phyloP scores from a whole-genome alignment of 192 early-diverging fungal genomes.

The Entomortierella parvispora region DNA sequence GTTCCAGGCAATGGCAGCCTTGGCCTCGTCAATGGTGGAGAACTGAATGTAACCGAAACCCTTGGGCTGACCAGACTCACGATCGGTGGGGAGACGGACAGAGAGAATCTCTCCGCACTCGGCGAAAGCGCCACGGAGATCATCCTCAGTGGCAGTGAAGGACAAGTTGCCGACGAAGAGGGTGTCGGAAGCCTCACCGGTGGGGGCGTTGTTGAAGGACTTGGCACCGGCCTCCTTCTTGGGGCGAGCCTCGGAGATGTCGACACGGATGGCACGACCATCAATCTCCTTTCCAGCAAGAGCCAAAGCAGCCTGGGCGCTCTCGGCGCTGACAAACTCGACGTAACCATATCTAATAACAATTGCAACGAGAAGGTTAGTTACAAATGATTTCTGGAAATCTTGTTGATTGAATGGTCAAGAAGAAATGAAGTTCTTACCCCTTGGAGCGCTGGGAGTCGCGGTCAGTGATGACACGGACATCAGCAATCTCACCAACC shows the following conservation, averaged over 20 bases:
- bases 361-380: not conserved
- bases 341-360: constrained; percentile 84
- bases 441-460: constrained; percentile 81
- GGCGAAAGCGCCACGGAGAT: constrained; percentile 64
- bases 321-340: constrained; percentile 77
- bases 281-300: constrained; percentile 79
- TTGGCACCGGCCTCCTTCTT: constrained; percentile 38
- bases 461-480: constrained; percentile 82
- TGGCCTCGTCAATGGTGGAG: constrained; percentile 68
- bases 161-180: constrained; percentile 86
- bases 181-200: constrained; percentile 69
- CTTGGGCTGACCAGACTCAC: constrained; percentile 77
- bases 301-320: constrained; percentile 74
- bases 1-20: constrained; percentile 84
- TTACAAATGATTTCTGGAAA: too few species aligned
- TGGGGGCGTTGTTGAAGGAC: constrained; percentile 53
- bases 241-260: constrained; percentile 68
- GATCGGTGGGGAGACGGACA: constrained; percentile 79
- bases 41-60: constrained; percentile 96
- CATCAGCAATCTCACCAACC: constrained; percentile 75
- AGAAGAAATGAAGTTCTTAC: constrained; percentile 42
- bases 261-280: constrained; percentile 84
- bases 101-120: constrained; percentile 71
- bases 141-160: constrained; percentile 71
- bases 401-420: not conserved